phyloP scores from a whole-genome alignment of 2,329 filamentous ascomycete species.

The Capronia epimyces region DNA sequence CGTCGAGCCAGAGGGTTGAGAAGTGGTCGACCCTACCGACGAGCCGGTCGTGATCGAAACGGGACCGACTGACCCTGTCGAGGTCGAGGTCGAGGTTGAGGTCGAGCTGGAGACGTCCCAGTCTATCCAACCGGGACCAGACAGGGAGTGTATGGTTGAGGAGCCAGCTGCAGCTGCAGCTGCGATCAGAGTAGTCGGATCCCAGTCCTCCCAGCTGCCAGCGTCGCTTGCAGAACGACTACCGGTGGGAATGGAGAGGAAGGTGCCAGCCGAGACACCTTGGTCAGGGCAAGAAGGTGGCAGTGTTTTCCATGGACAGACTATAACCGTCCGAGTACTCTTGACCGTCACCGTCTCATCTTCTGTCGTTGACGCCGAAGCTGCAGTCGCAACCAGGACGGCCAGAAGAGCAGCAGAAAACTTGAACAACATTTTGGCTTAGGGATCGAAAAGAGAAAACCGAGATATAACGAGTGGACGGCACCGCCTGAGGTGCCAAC shows the following conservation, averaged over 20 bases:
- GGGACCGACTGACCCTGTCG: not conserved
- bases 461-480: too few species aligned
- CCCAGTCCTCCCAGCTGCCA: not conserved
- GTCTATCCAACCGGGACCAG: not conserved
- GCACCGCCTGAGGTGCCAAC: too few species aligned
- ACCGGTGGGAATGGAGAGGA: not conserved
- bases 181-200: not conserved
- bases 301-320: slow-evolving; percentile 4
- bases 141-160: too few species aligned
- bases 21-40: too few species aligned
- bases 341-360: slow-evolving; percentile 7
- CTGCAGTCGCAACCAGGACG: not conserved
- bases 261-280: too few species aligned
- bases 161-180: not conserved
- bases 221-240: not conserved
- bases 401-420: not conserved
- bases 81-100: not conserved
- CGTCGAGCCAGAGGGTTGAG: not conserved
- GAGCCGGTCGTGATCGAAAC: too few species aligned
- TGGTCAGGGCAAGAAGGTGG: too few species aligned
- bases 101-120: not conserved
- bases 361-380: not conserved
- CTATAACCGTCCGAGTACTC: slow-evolving; percentile 3
- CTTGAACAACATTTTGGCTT: too few species aligned
- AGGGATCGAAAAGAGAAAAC: too few species aligned